These are phyloP conservation scores for Yamadazyma spencermartinsiae DNA, from an alignment of 1,139 yeast genomes.

Conservation along the genomic window DNA sequence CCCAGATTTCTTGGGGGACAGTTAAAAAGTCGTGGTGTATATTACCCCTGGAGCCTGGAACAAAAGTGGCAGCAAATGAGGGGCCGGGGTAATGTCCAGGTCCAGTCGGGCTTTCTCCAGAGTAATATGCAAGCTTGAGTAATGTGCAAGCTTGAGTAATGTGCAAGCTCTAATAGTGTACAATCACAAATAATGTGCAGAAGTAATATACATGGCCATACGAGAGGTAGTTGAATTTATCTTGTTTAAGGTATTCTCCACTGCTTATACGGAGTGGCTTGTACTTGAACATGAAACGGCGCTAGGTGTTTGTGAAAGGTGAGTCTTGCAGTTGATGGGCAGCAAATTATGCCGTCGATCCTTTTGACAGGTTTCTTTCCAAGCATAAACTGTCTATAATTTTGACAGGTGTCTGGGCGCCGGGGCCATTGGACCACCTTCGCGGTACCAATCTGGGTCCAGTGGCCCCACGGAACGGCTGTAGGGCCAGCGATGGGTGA, in stretches of 20 bases:
- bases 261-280: too few species aligned
- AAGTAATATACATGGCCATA: too few species aligned
- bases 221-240: too few species aligned
- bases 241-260: too few species aligned
- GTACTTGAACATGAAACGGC: too few species aligned
- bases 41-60: neutral
- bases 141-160: conserved; percentile 1
- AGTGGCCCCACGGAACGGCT: neutral
- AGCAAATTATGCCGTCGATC: neutral
- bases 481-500: neutral
- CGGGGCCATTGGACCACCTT: neutral
- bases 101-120: too few species aligned
- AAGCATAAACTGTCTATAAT: too few species aligned
- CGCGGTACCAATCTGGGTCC: neutral
- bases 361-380: neutral
- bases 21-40: neutral
- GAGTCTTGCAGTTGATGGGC: too few species aligned
- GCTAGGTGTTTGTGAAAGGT: too few species aligned
- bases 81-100: conserved; percentile 1
- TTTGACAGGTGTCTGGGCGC: neutral
- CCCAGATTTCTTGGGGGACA: too few species aligned
- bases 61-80: neutral
- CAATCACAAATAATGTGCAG: too few species aligned
- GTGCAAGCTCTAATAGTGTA: neutral
- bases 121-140: neutral